A percentile compares a stretch with the other conserved stretches of the same genome.
Evolutionary conservation across 805 yeast genomes (phyloP).

Genomic region (Ogataea methylovora): DNA sequence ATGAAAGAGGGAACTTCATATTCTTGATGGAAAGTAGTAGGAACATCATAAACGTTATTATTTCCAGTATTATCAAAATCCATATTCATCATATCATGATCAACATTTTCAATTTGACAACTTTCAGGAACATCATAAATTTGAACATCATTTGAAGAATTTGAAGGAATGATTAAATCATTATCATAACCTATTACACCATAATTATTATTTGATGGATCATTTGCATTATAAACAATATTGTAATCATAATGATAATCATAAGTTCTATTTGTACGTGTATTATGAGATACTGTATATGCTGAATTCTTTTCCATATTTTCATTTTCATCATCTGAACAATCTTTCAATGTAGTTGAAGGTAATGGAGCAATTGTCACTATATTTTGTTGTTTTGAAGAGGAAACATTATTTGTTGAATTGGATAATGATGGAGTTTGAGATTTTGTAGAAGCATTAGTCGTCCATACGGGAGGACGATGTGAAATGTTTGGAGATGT

Average conservation of each 20-base stretch:
- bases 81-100: constrained; percentile 20
- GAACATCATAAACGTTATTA: not conserved
- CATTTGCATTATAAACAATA: constrained; percentile 60
- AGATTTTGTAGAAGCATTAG: not conserved
- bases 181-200: constrained; percentile 10
- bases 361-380: constrained; percentile 77
- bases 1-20: constrained; percentile 6
- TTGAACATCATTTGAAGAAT: constrained; percentile 14
- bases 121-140: constrained; percentile 33
- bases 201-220: constrained; percentile 12
- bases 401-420: constrained; percentile 2
- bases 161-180: too few species aligned
- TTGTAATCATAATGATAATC: constrained; percentile 78
- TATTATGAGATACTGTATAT: constrained; percentile 63
- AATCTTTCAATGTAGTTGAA: constrained; percentile 77
- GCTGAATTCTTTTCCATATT: constrained; percentile 39
- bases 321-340: constrained; percentile 54
- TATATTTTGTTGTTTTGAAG: constrained; percentile 13
- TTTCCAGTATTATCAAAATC: constrained; percentile 6
- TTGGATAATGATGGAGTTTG: constrained; percentile 6
- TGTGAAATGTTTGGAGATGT: constrained; percentile 18
- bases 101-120: constrained; percentile 30
- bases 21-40: not conserved
- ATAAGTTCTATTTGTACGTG: constrained; percentile 64
- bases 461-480: constrained; percentile 17